These are phyloP conservation scores for Spergularia azorica DNA, from an alignment of 179 eudicot species.

Conservation along the genomic window DNA sequence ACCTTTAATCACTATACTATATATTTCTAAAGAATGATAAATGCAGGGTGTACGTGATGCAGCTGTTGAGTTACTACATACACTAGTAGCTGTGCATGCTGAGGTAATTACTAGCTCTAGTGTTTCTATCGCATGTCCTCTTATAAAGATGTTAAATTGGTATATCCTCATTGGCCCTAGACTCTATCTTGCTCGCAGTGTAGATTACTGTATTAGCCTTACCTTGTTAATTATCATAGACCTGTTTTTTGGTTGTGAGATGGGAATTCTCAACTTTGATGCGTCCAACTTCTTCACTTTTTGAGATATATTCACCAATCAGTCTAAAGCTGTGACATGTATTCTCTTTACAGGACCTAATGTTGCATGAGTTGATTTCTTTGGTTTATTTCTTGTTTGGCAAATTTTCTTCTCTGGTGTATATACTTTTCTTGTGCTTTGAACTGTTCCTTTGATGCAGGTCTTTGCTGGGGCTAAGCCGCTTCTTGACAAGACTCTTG, in stretches of 20 bases:
- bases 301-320: not conserved
- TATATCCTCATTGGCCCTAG: not conserved
- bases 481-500: conserved; percentile 80
- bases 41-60: conserved; percentile 96
- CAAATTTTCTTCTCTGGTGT: not conserved
- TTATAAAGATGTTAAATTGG: not conserved
- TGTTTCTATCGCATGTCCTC: not conserved
- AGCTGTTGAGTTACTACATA: conserved; percentile 85
- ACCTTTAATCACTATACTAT: not conserved
- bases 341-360: not conserved
- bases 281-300: not conserved
- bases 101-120: conserved; percentile 55
- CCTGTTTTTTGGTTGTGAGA: not conserved
- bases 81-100: conserved; percentile 91
- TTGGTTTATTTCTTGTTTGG: not conserved
- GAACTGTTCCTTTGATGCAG: conserved; percentile 35
- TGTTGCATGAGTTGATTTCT: not conserved
- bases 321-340: not conserved
- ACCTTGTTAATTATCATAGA: not conserved
- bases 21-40: conserved; percentile 8
- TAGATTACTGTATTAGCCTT: not conserved
- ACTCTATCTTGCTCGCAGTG: not conserved
- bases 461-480: conserved; percentile 97
- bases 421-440: too few species aligned
- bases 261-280: not conserved